These are phyloP conservation scores for Arthrobotrys conoides DNA, from an alignment of 2,329 filamentous ascomycete species.

Conservation along the genomic window DNA sequence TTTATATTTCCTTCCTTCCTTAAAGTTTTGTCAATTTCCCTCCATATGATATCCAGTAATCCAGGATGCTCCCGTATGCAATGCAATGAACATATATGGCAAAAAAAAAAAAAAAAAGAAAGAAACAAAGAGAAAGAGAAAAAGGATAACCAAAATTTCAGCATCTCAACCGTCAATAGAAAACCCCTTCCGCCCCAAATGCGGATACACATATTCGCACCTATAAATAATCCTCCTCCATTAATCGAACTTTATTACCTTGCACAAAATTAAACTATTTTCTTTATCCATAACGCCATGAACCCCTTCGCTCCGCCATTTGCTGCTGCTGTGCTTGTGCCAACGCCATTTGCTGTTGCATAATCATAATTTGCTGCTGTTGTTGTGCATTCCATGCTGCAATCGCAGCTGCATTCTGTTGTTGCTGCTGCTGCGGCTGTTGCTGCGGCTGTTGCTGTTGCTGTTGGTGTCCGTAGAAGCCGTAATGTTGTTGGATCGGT, in stretches of 20 bases:
- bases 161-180: too few relatives aligned
- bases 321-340: constrained; percentile 26
- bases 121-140: too few relatives aligned
- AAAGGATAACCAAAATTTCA: too few relatives aligned
- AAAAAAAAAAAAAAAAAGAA: too few relatives aligned
- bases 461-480: constrained; percentile 62
- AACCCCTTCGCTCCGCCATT: constrained; percentile 12
- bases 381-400: constrained; percentile 39
- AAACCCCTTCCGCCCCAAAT: too few relatives aligned
- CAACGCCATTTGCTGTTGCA: constrained; percentile 40
- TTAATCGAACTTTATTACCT: too few relatives aligned
- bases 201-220: neutral
- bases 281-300: constrained; percentile 48
- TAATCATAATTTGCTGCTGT: constrained; percentile 38
- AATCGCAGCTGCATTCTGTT: constrained; percentile 8
- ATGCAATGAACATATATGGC: neutral
- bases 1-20: too few relatives aligned
- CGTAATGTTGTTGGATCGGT: constrained; percentile 62
- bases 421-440: neutral
- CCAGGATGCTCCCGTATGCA: too few relatives aligned
- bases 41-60: too few relatives aligned
- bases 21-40: too few relatives aligned
- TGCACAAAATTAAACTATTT: neutral
- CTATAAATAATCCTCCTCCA: neutral
- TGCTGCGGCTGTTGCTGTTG: neutral